Percentiles rank a stretch among this genome's conserved stretches.
phyloP scores from a whole-genome alignment of 2,329 filamentous ascomycete species.

The Xylariomycetidae sp. region DNA sequence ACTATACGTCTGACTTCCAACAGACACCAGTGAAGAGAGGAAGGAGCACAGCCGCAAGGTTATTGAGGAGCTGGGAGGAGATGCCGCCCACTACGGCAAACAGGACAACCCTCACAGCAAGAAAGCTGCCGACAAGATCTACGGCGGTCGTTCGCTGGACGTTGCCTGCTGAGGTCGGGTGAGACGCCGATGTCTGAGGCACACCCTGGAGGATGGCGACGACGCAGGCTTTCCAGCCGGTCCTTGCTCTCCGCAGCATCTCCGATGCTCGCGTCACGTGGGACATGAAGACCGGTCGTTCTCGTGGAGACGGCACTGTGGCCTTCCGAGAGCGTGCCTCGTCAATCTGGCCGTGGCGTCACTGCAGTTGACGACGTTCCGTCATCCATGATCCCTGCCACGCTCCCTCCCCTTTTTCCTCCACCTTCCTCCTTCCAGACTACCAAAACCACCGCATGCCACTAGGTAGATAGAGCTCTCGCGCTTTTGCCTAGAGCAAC shows the following conservation, averaged over 20 bases:
- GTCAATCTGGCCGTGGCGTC: too few species aligned
- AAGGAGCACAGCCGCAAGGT: slow-evolving; percentile 36
- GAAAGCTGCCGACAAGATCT: slow-evolving; percentile 31
- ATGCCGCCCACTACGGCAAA: slow-evolving; percentile 35
- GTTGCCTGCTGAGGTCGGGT: too few species aligned
- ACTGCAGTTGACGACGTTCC: too few species aligned
- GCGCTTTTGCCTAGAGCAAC: too few species aligned
- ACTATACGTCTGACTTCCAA: too few species aligned
- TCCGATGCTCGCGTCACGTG: slow-evolving; percentile 99
- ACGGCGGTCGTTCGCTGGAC: slow-evolving; percentile 32
- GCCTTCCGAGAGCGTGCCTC: slow-evolving; percentile 87
- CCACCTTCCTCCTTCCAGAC: too few species aligned
- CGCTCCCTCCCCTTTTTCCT: too few species aligned
- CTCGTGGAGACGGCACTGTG: slow-evolving; percentile 91
- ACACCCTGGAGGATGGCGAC: too few species aligned
- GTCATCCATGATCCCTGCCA: too few species aligned
- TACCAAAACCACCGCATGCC: too few species aligned
- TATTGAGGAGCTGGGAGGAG: slow-evolving; percentile 35
- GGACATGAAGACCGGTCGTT: slow-evolving; percentile 99
- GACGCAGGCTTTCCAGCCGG: slow-evolving; percentile 84
- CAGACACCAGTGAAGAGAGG: slow-evolving; percentile 37
- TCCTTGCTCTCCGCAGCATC: slow-evolving; percentile 90
- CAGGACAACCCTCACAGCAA: slow-evolving; percentile 34
- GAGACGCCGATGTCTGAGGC: too few species aligned
- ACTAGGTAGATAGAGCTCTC: too few species aligned